A percentile compares a stretch with the other conserved stretches of the same genome.
These are phyloP conservation scores for Cutaneotrichosporon cavernicola DNA, from an alignment of 1,284 basidiomycete species.

Conservation along the genomic window DNA sequence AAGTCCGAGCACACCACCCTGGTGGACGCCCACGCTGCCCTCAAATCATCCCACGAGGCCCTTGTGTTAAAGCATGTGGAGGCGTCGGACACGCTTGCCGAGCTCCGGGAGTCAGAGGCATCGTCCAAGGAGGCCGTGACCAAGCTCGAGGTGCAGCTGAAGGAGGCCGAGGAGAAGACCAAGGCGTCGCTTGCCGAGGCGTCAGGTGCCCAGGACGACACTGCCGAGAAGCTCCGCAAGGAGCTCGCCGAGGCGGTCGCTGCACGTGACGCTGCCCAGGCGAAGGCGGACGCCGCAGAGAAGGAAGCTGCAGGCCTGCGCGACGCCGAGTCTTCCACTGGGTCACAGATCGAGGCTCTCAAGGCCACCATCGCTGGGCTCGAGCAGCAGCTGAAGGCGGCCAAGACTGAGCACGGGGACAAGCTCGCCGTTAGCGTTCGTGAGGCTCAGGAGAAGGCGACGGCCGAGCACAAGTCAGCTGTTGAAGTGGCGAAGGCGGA, in stretches of 20 bases:
- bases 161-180: conserved; percentile 23
- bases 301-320: conserved; percentile 1
- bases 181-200: conserved; percentile 14
- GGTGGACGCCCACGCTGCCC: conserved; percentile 26
- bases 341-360: conserved; percentile 14
- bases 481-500: conserved; percentile 26
- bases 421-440: conserved; percentile 8
- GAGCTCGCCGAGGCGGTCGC: conserved; percentile 20
- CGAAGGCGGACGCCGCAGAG: conserved; percentile 23
- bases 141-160: conserved; percentile 29
- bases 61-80: conserved; percentile 28
- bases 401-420: conserved; percentile 14
- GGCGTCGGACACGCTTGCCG: conserved; percentile 27
- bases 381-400: conserved; percentile 18
- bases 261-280: conserved; percentile 23
- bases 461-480: conserved; percentile 6
- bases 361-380: conserved; percentile 17
- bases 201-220: neutral
- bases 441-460: conserved; percentile 9
- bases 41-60: conserved; percentile 29
- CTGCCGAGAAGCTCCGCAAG: conserved; percentile 13
- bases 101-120: conserved; percentile 22
- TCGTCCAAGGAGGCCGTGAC: conserved; percentile 19
- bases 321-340: neutral
- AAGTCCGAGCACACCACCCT: conserved; percentile 29